A percentile compares a stretch with the other conserved stretches of the same genome.
Conservation (phyloP, 139 green algal genomes). For the Medakamo hakoo region DNA sequence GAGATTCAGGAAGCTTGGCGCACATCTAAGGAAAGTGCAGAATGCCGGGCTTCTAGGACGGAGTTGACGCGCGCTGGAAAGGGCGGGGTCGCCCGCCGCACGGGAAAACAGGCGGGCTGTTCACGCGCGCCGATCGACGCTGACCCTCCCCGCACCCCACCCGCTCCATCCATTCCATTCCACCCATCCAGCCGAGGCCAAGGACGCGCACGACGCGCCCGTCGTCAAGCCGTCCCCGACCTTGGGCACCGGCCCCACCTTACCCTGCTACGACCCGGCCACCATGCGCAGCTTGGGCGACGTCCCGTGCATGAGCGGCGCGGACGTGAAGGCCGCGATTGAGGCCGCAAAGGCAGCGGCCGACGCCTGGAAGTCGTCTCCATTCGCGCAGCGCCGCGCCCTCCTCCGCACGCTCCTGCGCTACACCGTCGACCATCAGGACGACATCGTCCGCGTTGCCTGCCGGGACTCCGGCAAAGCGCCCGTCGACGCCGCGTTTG, state of each 20-base stretch:
- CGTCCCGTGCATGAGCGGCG: conserved; percentile 55
- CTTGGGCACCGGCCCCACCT: conserved; percentile 16
- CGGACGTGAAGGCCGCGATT: conserved; percentile 16
- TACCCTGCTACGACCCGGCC: conserved; percentile 75
- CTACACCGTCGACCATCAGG: conserved; percentile 80
- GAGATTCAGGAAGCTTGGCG: too few relatives aligned
- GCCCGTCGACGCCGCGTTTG: conserved; percentile 85
- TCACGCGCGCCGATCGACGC: background rate
- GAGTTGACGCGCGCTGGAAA: too few relatives aligned
- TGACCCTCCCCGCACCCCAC: background rate
- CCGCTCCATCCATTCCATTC: background rate
- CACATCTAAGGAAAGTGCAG: too few relatives aligned
- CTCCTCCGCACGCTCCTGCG: conserved; percentile 71
- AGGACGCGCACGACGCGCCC: background rate
- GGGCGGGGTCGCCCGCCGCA: too few relatives aligned
- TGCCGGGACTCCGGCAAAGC: conserved; percentile 84
- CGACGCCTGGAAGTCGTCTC: conserved; percentile 49
- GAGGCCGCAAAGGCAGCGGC: conserved; percentile 6
- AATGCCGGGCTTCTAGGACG: too few relatives aligned
- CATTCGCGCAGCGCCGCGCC: conserved; percentile 54
- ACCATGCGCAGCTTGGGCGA: conserved; percentile 70
- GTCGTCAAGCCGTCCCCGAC: background rate
- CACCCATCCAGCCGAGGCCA: background rate
- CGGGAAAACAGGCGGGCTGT: background rate
- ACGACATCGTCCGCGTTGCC: conserved; percentile 80